Evolutionary conservation across 139 green algal species (phyloP).

Genomic region (Coccomyxa sp.): DNA sequence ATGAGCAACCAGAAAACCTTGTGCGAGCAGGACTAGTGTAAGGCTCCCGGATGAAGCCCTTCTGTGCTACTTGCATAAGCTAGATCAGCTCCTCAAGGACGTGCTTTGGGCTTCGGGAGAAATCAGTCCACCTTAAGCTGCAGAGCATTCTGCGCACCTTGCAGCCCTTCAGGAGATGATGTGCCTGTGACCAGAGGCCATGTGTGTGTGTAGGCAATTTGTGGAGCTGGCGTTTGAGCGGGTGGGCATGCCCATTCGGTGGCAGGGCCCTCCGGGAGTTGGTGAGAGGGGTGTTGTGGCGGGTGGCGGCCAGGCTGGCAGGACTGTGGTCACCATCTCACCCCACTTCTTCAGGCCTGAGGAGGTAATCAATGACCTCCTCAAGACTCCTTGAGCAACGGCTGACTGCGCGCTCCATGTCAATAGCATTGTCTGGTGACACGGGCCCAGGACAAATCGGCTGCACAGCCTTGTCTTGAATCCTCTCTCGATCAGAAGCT

Average conservation of each 20-base stretch:
- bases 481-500: background rate
- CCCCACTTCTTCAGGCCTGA: slow-evolving; percentile 67
- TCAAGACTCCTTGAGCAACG: background rate
- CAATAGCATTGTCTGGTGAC: background rate
- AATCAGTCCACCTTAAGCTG: background rate
- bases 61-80: background rate
- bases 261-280: slow-evolving; percentile 38
- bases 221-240: slow-evolving; percentile 36
- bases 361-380: slow-evolving; percentile 19
- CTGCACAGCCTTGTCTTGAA: background rate
- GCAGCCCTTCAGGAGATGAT: too few species aligned
- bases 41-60: background rate
- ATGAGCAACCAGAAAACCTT: too few species aligned
- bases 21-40: background rate
- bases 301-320: slow-evolving; percentile 5
- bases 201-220: slow-evolving; percentile 30
- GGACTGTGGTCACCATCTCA: slow-evolving; percentile 32
- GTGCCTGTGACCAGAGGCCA: too few species aligned
- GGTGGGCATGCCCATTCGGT: slow-evolving; percentile 36
- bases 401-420: background rate
- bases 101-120: background rate
- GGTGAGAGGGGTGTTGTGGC: slow-evolving; percentile 26
- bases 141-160: background rate
- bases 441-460: background rate
- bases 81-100: background rate